Percentiles rank a stretch among this genome's conserved stretches.
phyloP scores from a whole-genome alignment of 352 stramenopile species.

The Phytophthora pisi region DNA sequence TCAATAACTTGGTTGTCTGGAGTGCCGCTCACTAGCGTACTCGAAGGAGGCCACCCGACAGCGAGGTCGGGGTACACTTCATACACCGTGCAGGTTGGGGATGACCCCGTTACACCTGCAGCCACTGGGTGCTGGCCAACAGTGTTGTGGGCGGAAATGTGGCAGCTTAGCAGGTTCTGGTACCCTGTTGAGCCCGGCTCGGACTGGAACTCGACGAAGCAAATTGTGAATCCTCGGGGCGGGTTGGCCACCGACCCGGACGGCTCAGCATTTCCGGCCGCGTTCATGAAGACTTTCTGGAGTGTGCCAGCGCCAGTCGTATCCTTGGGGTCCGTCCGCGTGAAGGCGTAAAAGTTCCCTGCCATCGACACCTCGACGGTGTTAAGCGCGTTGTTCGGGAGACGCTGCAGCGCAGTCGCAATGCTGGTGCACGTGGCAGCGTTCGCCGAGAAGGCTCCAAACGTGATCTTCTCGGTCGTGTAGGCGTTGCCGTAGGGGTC shows the following conservation, averaged over 20 bases:
- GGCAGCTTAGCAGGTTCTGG: background rate
- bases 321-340: constrained; percentile 20
- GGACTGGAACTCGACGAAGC: background rate
- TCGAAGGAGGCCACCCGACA: background rate
- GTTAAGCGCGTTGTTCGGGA: constrained; percentile 82
- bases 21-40: background rate
- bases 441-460: constrained; percentile 6
- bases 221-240: background rate
- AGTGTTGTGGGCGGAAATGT: background rate
- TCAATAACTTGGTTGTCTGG: background rate
- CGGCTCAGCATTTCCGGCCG: background rate
- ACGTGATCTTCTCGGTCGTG: constrained; percentile 51
- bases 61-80: background rate
- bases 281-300: background rate
- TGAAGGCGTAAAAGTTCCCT: constrained; percentile 29
- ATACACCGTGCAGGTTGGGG: background rate
- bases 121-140: background rate
- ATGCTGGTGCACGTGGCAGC: constrained; percentile 41
- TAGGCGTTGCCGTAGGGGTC: constrained; percentile 79
- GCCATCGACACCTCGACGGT: constrained; percentile 30
- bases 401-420: constrained; percentile 40
- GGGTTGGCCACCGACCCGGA: background rate
- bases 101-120: background rate
- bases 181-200: background rate
- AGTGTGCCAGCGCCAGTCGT: constrained; percentile 5